phyloP scores from a whole-genome alignment of 1,139 yeast species.

The Protomyces arabidopsidicola region DNA sequence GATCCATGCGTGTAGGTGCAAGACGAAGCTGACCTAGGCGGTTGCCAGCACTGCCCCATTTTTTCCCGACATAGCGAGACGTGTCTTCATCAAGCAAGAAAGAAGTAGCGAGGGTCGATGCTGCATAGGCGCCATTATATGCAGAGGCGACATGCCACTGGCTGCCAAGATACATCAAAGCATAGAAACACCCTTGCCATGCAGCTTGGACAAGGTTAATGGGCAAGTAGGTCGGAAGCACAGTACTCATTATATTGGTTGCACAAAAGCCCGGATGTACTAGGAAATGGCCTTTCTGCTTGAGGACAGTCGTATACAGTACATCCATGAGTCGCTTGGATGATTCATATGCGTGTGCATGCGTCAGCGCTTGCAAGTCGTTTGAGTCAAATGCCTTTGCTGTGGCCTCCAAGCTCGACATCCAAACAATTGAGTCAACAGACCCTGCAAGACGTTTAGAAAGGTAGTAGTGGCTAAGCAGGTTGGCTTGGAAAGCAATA shows the following conservation, averaged over 20 bases:
- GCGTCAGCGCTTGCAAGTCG: conserved; percentile 65
- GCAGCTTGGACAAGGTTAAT: conserved; percentile 46
- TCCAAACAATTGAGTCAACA: conserved; percentile 13
- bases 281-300: conserved; percentile 59
- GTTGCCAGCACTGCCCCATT: conserved; percentile 39
- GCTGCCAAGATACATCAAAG: conserved; percentile 79
- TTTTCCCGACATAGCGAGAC: neutral
- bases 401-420: conserved; percentile 25
- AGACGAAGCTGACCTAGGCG: conserved; percentile 26
- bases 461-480: conserved; percentile 87
- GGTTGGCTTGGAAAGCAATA: conserved; percentile 87
- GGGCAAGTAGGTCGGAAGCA: conserved; percentile 72
- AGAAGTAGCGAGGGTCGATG: conserved; percentile 52
- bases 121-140: conserved; percentile 83
- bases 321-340: conserved; percentile 84
- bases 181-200: conserved; percentile 59
- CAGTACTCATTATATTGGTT: conserved; percentile 72
- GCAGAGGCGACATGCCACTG: conserved; percentile 86
- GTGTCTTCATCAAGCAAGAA: conserved; percentile 32
- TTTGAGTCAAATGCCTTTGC: conserved; percentile 44
- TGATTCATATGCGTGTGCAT: conserved; percentile 78
- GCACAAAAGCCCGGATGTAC: conserved; percentile 94
- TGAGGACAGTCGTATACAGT: conserved; percentile 54
- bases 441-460: conserved; percentile 27
- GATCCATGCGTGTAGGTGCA: neutral